These are phyloP conservation scores for Yamadazyma spencermartinsiae DNA, from an alignment of 1,139 yeast species.

Conservation along the genomic window DNA sequence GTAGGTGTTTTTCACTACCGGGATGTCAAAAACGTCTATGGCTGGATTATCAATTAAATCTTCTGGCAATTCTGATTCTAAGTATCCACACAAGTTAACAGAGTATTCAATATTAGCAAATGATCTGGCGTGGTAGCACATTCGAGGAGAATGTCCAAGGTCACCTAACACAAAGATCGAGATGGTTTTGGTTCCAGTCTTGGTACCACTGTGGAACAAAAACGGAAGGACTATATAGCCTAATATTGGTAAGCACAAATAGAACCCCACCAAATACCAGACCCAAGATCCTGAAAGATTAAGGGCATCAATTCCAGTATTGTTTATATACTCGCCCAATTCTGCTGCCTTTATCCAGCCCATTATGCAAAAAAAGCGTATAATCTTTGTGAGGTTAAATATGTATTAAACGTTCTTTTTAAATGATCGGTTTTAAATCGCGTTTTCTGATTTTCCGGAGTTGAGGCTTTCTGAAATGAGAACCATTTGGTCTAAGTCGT, in stretches of 20 bases:
- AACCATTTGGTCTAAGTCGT: too few species aligned
- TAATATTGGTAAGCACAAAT: conserved; percentile 34
- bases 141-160: conserved; percentile 92
- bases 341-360: neutral
- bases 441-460: neutral
- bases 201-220: conserved; percentile 19
- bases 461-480: too few species aligned
- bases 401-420: too few species aligned
- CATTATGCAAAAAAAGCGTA: too few species aligned
- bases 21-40: conserved; percentile 53
- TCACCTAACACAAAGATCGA: conserved; percentile 89
- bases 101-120: conserved; percentile 67
- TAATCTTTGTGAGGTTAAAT: too few species aligned
- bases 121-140: conserved; percentile 87
- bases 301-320: conserved; percentile 3
- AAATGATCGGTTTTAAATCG: too few species aligned
- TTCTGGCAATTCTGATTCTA: conserved; percentile 56
- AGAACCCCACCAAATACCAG: conserved; percentile 37
- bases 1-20: conserved; percentile 41
- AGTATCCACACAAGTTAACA: conserved; percentile 86
- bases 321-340: neutral
- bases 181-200: conserved; percentile 47
- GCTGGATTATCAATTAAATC: conserved; percentile 51
- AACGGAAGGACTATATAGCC: conserved; percentile 40
- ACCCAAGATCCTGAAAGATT: conserved; percentile 35